phyloP scores from a whole-genome alignment of 179 eudicot species.

The Spergularia azorica region DNA sequence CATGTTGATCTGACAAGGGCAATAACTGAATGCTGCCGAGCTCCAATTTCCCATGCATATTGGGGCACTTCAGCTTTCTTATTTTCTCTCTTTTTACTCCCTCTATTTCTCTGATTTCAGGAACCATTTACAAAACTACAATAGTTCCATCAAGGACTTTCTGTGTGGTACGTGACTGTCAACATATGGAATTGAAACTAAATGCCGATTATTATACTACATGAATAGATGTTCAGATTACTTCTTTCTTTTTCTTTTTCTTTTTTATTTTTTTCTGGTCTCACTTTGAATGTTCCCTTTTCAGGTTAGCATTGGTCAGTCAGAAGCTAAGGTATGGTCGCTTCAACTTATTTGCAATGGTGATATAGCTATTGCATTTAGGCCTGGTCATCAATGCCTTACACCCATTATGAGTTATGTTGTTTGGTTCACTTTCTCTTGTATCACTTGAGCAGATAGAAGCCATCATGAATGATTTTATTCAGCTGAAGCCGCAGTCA shows the following conservation, averaged over 20 bases:
- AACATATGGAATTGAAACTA: constrained; percentile 1
- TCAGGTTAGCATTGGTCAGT: constrained; percentile 91
- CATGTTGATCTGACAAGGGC: background rate
- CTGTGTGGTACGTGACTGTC: constrained; percentile 66
- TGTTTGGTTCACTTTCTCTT: constrained; percentile 19
- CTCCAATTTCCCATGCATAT: background rate
- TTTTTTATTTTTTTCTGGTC: background rate
- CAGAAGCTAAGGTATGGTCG: constrained; percentile 88
- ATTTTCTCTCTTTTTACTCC: background rate
- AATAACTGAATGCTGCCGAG: background rate
- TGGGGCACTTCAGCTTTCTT: background rate
- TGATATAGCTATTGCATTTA: background rate
- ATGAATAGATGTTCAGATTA: background rate
- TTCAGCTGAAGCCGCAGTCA: constrained; percentile 89
- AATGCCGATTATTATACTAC: background rate
- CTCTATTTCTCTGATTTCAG: constrained; percentile 46
- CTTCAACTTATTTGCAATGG: background rate
- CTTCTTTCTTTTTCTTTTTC: constrained; percentile 8
- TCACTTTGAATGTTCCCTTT: constrained; percentile 12
- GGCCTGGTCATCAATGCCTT: background rate
- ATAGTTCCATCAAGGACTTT: constrained; percentile 91
- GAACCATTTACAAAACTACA: constrained; percentile 87
- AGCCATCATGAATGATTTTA: constrained; percentile 93
- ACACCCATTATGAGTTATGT: background rate
- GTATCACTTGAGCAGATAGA: constrained; percentile 62